phyloP scores from a whole-genome alignment of 108 stramenopile genomes.

The Cyclotella atomus region DNA sequence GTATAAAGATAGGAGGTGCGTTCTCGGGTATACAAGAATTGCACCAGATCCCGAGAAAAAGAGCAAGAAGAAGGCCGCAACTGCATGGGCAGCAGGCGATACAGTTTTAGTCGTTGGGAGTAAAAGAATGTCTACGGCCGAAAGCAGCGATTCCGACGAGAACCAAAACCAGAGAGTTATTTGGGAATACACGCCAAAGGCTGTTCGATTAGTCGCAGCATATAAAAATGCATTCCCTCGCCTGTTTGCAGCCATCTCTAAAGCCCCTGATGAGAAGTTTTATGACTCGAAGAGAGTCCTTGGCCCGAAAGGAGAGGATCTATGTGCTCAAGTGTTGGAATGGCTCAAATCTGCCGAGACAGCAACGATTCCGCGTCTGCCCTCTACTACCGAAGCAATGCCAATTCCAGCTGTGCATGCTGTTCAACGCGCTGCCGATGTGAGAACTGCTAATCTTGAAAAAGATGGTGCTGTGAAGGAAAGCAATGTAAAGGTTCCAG shows the following conservation, averaged over 20 bases:
- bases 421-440: conserved; percentile 93
- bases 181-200: conserved; percentile 96
- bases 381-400: conserved; percentile 90
- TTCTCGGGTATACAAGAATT: conserved; percentile 88
- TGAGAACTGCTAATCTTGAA: conserved; percentile 69
- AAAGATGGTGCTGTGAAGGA: conserved; percentile 83
- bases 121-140: conserved; percentile 43
- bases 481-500: conserved; percentile 79
- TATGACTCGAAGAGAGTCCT: conserved; percentile 86
- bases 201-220: conserved; percentile 88
- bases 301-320: conserved; percentile 75
- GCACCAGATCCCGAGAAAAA: conserved; percentile 38
- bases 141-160: conserved; percentile 47
- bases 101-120: conserved; percentile 83
- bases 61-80: conserved; percentile 48
- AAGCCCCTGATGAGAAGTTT: conserved; percentile 80
- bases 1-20: conserved; percentile 76
- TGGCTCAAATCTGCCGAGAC: conserved; percentile 92
- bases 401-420: conserved; percentile 88
- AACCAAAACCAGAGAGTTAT: conserved; percentile 52
- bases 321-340: conserved; percentile 68
- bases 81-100: conserved; percentile 88
- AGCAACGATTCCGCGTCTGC: conserved; percentile 88
- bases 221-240: conserved; percentile 92
- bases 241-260: conserved; percentile 78